Evolutionary conservation across 495 filamentous ascomycete genomes (phyloP).

Genomic region (Extremus antarcticus): DNA sequence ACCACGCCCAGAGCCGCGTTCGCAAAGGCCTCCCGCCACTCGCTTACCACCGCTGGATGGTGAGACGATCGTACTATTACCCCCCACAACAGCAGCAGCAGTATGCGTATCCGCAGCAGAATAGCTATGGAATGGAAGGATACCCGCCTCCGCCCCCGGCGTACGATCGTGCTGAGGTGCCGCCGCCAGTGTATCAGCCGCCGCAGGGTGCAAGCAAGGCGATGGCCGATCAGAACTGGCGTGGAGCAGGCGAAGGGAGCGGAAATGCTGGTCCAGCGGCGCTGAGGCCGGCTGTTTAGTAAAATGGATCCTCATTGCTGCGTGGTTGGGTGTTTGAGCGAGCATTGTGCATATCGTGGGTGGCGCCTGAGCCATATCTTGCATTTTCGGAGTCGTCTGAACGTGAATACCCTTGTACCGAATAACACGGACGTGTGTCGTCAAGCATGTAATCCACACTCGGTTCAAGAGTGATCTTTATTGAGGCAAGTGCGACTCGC

Average conservation of each 20-base stretch:
- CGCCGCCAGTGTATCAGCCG: slow-evolving; percentile 18
- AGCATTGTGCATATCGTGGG: background rate
- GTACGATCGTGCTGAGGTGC: slow-evolving; percentile 11
- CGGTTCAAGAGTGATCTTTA: too few species aligned
- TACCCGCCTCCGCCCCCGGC: slow-evolving; percentile 17
- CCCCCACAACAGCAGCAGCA: background rate
- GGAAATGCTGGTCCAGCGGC: background rate
- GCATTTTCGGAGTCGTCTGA: background rate
- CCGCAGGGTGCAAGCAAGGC: slow-evolving; percentile 16
- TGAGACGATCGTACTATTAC: slow-evolving; percentile 28
- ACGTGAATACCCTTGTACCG: too few species aligned
- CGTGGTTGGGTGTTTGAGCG: background rate
- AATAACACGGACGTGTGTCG: too few species aligned
- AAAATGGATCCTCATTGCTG: background rate
- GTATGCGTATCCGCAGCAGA: background rate
- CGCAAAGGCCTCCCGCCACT: slow-evolving; percentile 49
- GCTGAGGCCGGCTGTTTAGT: background rate
- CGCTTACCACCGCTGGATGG: slow-evolving; percentile 49
- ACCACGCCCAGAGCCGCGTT: slow-evolving; percentile 55
- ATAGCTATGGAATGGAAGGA: slow-evolving; percentile 11
- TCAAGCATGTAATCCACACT: too few species aligned
- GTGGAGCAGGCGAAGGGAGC: slow-evolving; percentile 8
- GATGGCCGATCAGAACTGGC: slow-evolving; percentile 12
- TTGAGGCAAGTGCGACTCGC: too few species aligned
- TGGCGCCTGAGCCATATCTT: background rate